Base-by-base conservation (phyloP, 1,139 yeast species). In the Kluyveromyces sp. region DNA sequence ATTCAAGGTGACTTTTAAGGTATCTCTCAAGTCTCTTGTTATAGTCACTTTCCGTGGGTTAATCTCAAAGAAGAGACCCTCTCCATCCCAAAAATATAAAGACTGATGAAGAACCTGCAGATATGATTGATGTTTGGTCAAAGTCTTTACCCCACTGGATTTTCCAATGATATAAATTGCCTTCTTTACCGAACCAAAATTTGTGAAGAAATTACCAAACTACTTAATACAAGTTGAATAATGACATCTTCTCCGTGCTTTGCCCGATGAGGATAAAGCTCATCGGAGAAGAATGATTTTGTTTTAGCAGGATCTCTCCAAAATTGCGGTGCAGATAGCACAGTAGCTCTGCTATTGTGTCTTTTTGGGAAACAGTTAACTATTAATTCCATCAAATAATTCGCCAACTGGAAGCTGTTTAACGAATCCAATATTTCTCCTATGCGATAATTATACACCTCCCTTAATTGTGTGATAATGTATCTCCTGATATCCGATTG, bases 71-170 rank as follows among this genome's bases (percentile, higher is more conserved):
- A 53, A 49, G 4, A 40, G 26, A 1, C 50, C 50, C 1, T 48
- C 52, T 3, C 52, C 51, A 36, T 48, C 50, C 60, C 61, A 59
- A 15, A 57, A 34, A 42, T 51, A 54, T 3, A 57, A 30, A 25
- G 50, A 40, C 21, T 49, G 46, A 26, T 46, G 33, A 6, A 46
- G 43, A 15, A 35, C 53, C 36, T 58, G 60, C 10, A 53, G 25
- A 32, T 46, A 56, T 28, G 48, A 46, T 15, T 25, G 37, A 6
- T 29, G 25, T 36, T 34, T 43, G 2, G 47, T 26, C 25, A 45
- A 34, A 6, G 25, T 31, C 31, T 35, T 41, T 10, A 31, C 7
- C 26, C 36, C 37, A 25, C 40, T 34, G 6, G 41, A 39, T n/a
- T 28, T 39, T 10, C 46, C 42, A 8, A 28, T 37, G 28, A 26